A percentile compares a stretch with the other conserved stretches of the same genome.
Evolutionary conservation across 805 yeast genomes (phyloP).

Genomic region (Candida ipomoeae): DNA sequence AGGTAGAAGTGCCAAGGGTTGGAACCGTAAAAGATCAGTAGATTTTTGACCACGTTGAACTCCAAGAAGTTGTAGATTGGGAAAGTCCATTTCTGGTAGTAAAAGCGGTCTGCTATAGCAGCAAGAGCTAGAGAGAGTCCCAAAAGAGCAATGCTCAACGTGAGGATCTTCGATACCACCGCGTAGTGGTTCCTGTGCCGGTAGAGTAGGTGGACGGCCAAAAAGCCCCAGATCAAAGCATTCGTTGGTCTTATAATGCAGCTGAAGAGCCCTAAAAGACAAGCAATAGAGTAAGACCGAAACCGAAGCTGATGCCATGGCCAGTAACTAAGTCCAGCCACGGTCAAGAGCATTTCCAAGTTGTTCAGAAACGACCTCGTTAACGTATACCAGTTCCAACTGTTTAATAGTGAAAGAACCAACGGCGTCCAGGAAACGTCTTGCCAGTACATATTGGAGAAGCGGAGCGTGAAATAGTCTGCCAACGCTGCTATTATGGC

Average conservation of each 20-base stretch:
- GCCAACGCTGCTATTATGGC: slow-evolving; percentile 68
- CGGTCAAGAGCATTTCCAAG: slow-evolving; percentile 69
- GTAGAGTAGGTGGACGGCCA: slow-evolving; percentile 42
- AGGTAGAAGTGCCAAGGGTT: slow-evolving; percentile 85
- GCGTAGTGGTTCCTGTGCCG: slow-evolving; percentile 5
- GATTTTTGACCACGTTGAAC: slow-evolving; percentile 70
- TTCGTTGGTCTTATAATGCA: slow-evolving; percentile 85
- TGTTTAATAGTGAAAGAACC: slow-evolving; percentile 51
- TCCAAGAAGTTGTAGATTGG: slow-evolving; percentile 69
- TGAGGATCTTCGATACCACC: slow-evolving; percentile 30
- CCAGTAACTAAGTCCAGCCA: slow-evolving; percentile 67
- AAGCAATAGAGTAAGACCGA: slow-evolving; percentile 28
- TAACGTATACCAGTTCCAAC: slow-evolving; percentile 77
- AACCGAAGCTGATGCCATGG: slow-evolving; percentile 45
- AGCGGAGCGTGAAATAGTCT: slow-evolving; percentile 55
- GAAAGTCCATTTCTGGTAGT: slow-evolving; percentile 52
- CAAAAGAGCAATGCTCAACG: slow-evolving; percentile 1
- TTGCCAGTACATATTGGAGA: slow-evolving; percentile 38
- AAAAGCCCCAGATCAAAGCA: slow-evolving; percentile 65
- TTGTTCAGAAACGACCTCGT: slow-evolving; percentile 86
- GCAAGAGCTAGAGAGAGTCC: background rate
- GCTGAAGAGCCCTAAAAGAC: slow-evolving; percentile 53
- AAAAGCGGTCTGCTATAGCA: slow-evolving; percentile 45
- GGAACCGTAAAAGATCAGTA: slow-evolving; percentile 79
- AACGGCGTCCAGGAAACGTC: slow-evolving; percentile 41